Base-by-base conservation (phyloP, 495 filamentous ascomycete species). In the Trichoderma orchidacearum region DNA sequence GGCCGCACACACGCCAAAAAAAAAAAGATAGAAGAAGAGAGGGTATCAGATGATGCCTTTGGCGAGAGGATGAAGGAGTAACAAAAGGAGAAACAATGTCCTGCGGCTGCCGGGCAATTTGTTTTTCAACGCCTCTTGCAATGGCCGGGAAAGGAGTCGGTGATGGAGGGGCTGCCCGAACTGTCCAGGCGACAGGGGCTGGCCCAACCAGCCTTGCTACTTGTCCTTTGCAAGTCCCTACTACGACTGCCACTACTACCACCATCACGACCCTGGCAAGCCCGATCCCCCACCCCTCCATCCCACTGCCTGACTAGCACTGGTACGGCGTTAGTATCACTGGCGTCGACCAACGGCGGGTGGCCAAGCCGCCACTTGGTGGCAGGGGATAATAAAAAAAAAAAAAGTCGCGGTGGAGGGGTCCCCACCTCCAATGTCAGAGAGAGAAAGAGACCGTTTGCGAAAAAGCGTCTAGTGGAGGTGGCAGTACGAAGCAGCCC, bases 11-110 rank as follows among this genome's bases (percentile, higher is more conserved):
- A 32, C 56, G 53, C 52, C 51, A 57, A 60, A 28, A 57, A 50
- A 18, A 50, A 59, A 60, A 60, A 50, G 61, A 63, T 59, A 15
- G 61, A 55, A 56, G 59, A 56, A 58, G 25, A 61, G 36, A 18
- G 62, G 62, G 60, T 64, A 48, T 48, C 8, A 48, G 41, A 30
- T 30, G 51, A 53, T 53, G 51, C 28, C 28, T 30, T 34, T 53
- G 51, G n/a, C 51, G n/a, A 53, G 30, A 53, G 28, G 28, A 34
- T 21, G 30, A 31, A 30, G 15, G 28, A 31, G 51, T 11, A 31
- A 21, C 17, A 30, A 34, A 25, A 34, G 51, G 30, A 28, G 15
- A 18, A 51, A 51, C 28, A 34, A 53, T 48, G 41, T 18, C 6
- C 27, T 23, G 41, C 18, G n/a, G 21, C 18, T 25, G 21, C 18